These are phyloP conservation scores for Cucumis cinereus DNA, from an alignment of 306 rosid genomes.

Conservation along the genomic window DNA sequence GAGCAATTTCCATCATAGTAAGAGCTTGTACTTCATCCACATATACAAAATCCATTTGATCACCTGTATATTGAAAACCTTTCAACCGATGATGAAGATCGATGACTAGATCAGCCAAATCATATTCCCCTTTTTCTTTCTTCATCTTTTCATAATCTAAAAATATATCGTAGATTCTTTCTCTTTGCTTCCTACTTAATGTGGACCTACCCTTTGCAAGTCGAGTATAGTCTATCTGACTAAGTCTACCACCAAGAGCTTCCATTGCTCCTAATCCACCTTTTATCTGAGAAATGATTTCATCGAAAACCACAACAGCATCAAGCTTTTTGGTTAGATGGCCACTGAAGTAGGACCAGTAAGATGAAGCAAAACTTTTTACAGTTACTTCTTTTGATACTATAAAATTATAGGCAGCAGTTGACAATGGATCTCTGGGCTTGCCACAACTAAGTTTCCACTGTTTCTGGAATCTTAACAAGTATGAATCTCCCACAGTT, in stretches of 20 bases:
- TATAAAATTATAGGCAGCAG: conserved; percentile 22
- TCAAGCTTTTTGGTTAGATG: conserved; percentile 31
- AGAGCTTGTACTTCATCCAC: conserved; percentile 66
- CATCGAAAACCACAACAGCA: conserved; percentile 38
- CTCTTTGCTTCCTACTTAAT: conserved; percentile 25
- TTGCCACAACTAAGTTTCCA: conserved; percentile 6
- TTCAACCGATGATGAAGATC: conserved; percentile 40
- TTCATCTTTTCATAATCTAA: conserved; percentile 44
- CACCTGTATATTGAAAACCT: conserved; percentile 25
- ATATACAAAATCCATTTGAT: conserved; percentile 39
- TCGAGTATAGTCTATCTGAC: conserved; percentile 24
- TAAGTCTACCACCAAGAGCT: conserved; percentile 25
- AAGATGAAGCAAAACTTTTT: conserved; percentile 32
- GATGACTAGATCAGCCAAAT: conserved; percentile 49
- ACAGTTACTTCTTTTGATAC: conserved; percentile 38
- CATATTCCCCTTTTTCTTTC: conserved; percentile 38
- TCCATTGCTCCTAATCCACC: conserved; percentile 25
- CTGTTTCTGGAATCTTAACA: conserved; percentile 26
- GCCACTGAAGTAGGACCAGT: conserved; percentile 46
- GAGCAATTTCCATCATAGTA: conserved; percentile 48
- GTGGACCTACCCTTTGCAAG: conserved; percentile 25
- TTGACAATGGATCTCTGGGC: conserved; percentile 15
- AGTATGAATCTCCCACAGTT: conserved; percentile 47
- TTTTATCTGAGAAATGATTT: conserved; percentile 51
- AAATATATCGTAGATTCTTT: conserved; percentile 34